phyloP scores from a whole-genome alignment of 768 basidiomycete species.

The Aureoboletus auriporus region DNA sequence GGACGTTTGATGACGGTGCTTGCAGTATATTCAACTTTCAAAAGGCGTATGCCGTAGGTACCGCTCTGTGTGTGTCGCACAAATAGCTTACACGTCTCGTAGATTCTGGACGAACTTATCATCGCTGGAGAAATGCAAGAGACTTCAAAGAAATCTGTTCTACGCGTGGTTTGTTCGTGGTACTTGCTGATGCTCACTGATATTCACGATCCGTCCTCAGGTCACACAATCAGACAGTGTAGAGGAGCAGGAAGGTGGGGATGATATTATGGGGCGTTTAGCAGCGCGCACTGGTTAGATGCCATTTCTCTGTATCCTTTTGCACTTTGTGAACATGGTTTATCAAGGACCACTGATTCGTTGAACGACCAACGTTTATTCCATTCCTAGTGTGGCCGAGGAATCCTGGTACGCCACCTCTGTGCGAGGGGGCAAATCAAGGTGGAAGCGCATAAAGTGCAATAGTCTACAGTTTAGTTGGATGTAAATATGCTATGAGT shows the following conservation, averaged over 20 bases:
- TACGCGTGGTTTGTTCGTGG: conserved; percentile 46
- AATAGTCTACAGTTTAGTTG: conserved; percentile 1
- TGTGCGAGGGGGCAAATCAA: neutral
- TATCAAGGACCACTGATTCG: conserved; percentile 29
- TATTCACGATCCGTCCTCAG: conserved; percentile 32
- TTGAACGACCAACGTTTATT: conserved; percentile 11
- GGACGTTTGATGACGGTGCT: neutral
- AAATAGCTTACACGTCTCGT: neutral
- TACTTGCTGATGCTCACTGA: conserved; percentile 6
- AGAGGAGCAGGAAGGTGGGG: conserved; percentile 82
- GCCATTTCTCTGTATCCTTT: neutral
- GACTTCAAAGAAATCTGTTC: conserved; percentile 71
- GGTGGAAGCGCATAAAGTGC: neutral
- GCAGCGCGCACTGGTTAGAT: conserved; percentile 69
- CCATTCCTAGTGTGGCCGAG: no score
- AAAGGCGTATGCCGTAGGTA: conserved; percentile 79
- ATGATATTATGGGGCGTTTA: conserved; percentile 75
- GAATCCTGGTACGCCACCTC: neutral
- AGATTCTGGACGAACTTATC: conserved; percentile 91
- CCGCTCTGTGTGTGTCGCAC: neutral
- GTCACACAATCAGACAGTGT: conserved; percentile 82
- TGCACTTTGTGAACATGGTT: conserved; percentile 10
- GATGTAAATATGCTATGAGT: conserved; percentile 9
- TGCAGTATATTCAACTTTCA: conserved; percentile 95
- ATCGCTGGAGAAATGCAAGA: conserved; percentile 94